Conservation (phyloP, 1,284 basidiomycete species). For the Papiliotrema laurentii region DNA sequence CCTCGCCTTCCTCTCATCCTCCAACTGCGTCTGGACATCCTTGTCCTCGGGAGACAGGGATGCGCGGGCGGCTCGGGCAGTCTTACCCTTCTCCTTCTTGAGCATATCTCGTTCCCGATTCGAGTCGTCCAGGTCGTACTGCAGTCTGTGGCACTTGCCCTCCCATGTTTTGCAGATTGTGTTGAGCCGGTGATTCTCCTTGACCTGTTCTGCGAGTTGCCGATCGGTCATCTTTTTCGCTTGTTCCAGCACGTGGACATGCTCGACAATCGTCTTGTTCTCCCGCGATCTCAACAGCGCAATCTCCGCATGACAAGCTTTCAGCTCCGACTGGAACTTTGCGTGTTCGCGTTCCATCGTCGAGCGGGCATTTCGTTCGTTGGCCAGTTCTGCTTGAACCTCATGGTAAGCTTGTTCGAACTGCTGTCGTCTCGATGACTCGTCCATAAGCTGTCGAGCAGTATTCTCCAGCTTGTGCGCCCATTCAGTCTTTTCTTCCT, state of each 20-base stretch:
- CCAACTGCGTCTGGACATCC: constrained; percentile 21
- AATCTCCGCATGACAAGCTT: constrained; percentile 77
- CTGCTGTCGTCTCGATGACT: constrained; percentile 59
- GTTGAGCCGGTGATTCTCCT: constrained; percentile 41
- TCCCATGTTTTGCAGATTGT: constrained; percentile 37
- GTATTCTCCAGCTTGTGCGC: constrained; percentile 68
- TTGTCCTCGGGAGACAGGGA: constrained; percentile 35
- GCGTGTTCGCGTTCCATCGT: constrained; percentile 76
- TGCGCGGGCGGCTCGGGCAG: constrained; percentile 33
- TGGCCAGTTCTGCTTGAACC: constrained; percentile 64
- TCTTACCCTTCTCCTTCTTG: constrained; percentile 53
- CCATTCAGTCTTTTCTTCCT: constrained; percentile 72
- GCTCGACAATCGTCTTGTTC: constrained; percentile 98
- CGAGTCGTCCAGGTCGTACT: constrained; percentile 80
- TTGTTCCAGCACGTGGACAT: constrained; percentile 95
- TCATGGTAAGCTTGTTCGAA: constrained; percentile 64
- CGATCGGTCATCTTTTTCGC: constrained; percentile 94
- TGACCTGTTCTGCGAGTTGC: constrained; percentile 65
- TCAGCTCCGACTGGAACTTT: constrained; percentile 71
- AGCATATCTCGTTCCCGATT: constrained; percentile 70
- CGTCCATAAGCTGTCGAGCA: constrained; percentile 45
- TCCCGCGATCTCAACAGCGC: constrained; percentile 78
- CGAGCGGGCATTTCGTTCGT: constrained; percentile 64
- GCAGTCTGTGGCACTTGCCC: constrained; percentile 56
- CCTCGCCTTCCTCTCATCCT: constrained; percentile 34